Evolutionary conservation across 345 rosid species (phyloP).

Genomic region (Rhodomyrtus tomentosa): DNA sequence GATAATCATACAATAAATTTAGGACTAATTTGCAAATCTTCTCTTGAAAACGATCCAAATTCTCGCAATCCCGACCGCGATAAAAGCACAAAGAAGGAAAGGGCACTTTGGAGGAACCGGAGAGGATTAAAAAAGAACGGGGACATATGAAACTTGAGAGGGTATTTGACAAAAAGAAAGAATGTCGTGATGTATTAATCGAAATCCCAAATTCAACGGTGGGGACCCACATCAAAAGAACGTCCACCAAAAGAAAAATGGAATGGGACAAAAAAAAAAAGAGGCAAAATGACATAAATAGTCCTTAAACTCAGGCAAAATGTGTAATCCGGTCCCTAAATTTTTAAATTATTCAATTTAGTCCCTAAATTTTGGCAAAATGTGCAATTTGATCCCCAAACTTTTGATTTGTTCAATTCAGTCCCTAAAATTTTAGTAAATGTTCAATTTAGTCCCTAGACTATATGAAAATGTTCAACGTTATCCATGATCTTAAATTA

Average conservation of each 20-base stretch:
- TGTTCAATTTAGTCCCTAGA: too few species aligned
- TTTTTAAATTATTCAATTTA: too few species aligned
- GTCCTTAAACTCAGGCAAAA: too few species aligned
- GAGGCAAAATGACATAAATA: too few species aligned
- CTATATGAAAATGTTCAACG: too few species aligned
- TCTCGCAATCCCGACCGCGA: neutral
- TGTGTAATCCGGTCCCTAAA: too few species aligned
- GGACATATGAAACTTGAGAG: neutral
- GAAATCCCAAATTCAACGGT: neutral
- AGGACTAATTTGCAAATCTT: neutral
- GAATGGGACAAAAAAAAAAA: too few species aligned
- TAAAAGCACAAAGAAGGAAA: neutral
- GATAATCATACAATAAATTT: accelerated
- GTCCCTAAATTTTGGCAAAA: too few species aligned
- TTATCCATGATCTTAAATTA: too few species aligned
- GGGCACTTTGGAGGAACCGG: neutral
- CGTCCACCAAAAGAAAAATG: neutral
- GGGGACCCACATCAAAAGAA: neutral
- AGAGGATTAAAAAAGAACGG: accelerated
- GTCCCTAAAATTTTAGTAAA: too few species aligned
- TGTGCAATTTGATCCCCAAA: too few species aligned
- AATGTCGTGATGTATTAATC: neutral
- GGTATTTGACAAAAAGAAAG: neutral
- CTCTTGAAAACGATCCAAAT: neutral
- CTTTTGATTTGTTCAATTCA: too few species aligned